These are phyloP conservation scores for Fusarium incarnatum DNA, from an alignment of 2,329 filamentous ascomycete genomes.

Conservation along the genomic window DNA sequence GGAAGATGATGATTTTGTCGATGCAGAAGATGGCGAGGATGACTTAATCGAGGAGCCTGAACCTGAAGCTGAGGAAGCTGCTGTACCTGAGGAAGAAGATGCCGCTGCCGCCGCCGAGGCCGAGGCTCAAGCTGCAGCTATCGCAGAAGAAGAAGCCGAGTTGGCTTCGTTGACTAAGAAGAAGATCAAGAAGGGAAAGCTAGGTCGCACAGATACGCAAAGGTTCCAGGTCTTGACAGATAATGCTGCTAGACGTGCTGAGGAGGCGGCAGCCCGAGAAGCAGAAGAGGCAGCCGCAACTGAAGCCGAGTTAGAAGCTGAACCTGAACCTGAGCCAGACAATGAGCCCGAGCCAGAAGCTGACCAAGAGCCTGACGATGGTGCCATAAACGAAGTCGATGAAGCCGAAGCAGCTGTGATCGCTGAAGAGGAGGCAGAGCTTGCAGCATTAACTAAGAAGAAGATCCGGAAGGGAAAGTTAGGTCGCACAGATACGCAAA, in stretches of 20 bases:
- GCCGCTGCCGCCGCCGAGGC: slow-evolving; percentile 24
- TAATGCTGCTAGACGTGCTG: slow-evolving; percentile 21
- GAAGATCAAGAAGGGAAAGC: slow-evolving; percentile 51
- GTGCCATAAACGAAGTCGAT: slow-evolving; percentile 33
- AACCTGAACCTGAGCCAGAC: slow-evolving; percentile 40
- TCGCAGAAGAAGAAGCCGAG: slow-evolving; percentile 56
- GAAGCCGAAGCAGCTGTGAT: slow-evolving; percentile 44
- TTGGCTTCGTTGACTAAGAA: slow-evolving; percentile 54
- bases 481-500: slow-evolving; percentile 42
- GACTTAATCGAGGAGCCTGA: slow-evolving; percentile 6
- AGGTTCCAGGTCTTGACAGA: slow-evolving; percentile 25
- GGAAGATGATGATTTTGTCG: slow-evolving; percentile 41
- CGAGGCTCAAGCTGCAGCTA: slow-evolving; percentile 19
- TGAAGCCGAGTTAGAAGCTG: slow-evolving; percentile 47
- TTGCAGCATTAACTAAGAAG: slow-evolving; percentile 53
- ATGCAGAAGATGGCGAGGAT: slow-evolving; percentile 27
- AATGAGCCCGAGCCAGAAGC: slow-evolving; percentile 28
- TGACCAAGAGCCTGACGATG: slow-evolving; percentile 42
- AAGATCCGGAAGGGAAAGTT: slow-evolving; percentile 51
- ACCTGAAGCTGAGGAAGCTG: slow-evolving; percentile 5
- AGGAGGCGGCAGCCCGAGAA: slow-evolving; percentile 27
- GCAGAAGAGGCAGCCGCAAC: slow-evolving; percentile 47
- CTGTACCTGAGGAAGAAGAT: slow-evolving; percentile 43
- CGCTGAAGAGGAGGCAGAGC: slow-evolving; percentile 54
- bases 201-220: slow-evolving; percentile 42